Evolutionary conservation across 2,329 filamentous ascomycete species (phyloP).

Genomic region (Fusarium odoratissimum): DNA sequence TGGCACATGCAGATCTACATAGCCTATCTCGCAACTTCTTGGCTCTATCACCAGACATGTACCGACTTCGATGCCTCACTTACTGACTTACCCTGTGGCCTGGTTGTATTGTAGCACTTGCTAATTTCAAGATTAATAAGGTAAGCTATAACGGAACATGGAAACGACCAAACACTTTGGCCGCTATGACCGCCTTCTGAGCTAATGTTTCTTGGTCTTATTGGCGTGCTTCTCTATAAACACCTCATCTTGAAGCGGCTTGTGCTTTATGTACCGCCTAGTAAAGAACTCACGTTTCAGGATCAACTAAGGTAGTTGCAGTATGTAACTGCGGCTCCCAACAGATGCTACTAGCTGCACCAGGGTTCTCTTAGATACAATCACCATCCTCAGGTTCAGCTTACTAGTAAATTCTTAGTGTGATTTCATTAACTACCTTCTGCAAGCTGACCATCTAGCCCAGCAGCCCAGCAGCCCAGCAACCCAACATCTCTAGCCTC

Average conservation of each 20-base stretch:
- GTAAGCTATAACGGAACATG: neutral
- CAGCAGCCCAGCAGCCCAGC: constrained; percentile 1
- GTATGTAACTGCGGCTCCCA: constrained; percentile 15
- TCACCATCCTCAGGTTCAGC: constrained; percentile 18
- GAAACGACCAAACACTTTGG: neutral
- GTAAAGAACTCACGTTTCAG: constrained; percentile 19
- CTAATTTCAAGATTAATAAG: neutral
- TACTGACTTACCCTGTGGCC: neutral
- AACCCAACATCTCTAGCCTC: constrained; percentile 6
- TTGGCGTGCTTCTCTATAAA: neutral
- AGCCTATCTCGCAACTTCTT: neutral
- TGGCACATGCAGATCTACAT: constrained; percentile 8
- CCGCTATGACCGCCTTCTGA: neutral
- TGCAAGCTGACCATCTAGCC: constrained; percentile 2
- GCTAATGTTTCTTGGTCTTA: neutral
- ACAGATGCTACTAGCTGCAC: constrained; percentile 32
- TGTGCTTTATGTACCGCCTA: neutral
- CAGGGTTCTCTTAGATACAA: constrained; percentile 26
- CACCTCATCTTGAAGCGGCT: neutral
- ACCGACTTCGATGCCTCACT: neutral
- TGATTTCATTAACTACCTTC: constrained; percentile 9
- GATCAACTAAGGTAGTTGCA: neutral
- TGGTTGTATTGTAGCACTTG: neutral
- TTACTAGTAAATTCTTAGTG: neutral
- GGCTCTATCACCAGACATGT: constrained; percentile 1